Conservation (phyloP, 2,329 filamentous ascomycete species). For the Triangularia verruculosa region DNA sequence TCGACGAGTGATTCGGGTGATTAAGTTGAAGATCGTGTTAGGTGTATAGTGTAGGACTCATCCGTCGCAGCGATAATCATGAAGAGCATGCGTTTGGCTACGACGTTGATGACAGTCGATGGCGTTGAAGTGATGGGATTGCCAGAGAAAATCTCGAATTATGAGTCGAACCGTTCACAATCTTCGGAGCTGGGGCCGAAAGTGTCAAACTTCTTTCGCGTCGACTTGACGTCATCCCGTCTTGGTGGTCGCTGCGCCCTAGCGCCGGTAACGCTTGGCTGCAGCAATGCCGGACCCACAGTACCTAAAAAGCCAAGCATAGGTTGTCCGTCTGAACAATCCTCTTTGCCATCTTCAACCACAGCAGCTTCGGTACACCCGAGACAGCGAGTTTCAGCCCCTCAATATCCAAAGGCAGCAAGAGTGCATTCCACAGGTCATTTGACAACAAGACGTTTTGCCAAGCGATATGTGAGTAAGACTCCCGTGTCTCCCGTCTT, state of each 20-base stretch:
- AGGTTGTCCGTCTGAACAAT: not conserved
- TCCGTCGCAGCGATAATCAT: not conserved
- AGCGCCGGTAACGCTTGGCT: not conserved
- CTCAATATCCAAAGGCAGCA: not conserved
- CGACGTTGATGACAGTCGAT: not conserved
- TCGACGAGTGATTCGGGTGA: not conserved
- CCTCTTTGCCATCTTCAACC: not conserved
- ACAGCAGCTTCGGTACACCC: not conserved
- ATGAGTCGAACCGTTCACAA: not conserved
- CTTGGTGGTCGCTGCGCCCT: not conserved
- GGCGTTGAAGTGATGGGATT: not conserved
- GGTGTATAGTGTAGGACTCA: not conserved
- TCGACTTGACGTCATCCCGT: slow-evolving; percentile 3
- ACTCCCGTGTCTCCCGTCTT: not conserved
- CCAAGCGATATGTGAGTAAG: not conserved
- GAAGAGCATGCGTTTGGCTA: not conserved
- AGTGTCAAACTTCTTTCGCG: not conserved
- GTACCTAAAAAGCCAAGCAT: not conserved
- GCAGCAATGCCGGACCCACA: not conserved
- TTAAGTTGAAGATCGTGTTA: not conserved
- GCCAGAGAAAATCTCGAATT: not conserved
- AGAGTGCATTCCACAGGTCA: not conserved
- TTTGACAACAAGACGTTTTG: not conserved
- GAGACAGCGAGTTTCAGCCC: not conserved
- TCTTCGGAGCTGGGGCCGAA: not conserved